Conservation (phyloP, 2,329 filamentous ascomycete species). For the Cercospora nicotianae region DNA sequence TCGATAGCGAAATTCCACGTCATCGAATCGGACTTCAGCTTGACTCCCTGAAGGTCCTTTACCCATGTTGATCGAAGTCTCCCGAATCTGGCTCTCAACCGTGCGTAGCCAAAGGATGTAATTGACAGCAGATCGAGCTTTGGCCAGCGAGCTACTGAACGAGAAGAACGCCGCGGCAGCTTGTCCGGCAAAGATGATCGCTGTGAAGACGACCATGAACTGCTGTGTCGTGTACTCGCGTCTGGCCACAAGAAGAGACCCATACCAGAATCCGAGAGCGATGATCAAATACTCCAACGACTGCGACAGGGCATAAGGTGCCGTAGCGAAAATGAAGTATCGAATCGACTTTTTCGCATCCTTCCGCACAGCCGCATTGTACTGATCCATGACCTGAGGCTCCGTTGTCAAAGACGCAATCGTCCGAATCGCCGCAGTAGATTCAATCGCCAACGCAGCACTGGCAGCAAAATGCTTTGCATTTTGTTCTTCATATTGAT, state of each 20-base stretch:
- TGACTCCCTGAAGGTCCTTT: constrained; percentile 16
- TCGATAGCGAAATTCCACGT: constrained; percentile 22
- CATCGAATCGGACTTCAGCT: constrained; percentile 22
- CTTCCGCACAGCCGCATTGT: not conserved
- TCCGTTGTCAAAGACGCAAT: not conserved
- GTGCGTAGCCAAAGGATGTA: constrained; percentile 47
- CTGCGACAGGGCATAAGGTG: constrained; percentile 36
- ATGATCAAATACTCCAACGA: constrained; percentile 36
- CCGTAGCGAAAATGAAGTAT: not conserved
- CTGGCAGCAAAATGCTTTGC: not conserved
- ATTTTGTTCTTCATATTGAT: not conserved
- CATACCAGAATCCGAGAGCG: constrained; percentile 40
- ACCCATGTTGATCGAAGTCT: constrained; percentile 26
- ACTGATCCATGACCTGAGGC: not conserved
- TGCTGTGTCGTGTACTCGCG: constrained; percentile 40
- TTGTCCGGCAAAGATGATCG: constrained; percentile 64
- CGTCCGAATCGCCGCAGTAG: not conserved
- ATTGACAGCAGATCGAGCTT: constrained; percentile 40
- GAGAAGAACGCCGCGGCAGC: constrained; percentile 66
- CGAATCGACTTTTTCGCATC: not conserved
- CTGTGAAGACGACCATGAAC: constrained; percentile 63
- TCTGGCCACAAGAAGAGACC: constrained; percentile 33
- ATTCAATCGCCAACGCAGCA: not conserved
- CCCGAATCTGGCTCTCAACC: constrained; percentile 39
- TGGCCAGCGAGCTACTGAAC: constrained; percentile 50